Evolutionary conservation across 805 yeast genomes (phyloP), one percentile per base, ranked within the genome.

Genomic region (Candida takata): DNA sequence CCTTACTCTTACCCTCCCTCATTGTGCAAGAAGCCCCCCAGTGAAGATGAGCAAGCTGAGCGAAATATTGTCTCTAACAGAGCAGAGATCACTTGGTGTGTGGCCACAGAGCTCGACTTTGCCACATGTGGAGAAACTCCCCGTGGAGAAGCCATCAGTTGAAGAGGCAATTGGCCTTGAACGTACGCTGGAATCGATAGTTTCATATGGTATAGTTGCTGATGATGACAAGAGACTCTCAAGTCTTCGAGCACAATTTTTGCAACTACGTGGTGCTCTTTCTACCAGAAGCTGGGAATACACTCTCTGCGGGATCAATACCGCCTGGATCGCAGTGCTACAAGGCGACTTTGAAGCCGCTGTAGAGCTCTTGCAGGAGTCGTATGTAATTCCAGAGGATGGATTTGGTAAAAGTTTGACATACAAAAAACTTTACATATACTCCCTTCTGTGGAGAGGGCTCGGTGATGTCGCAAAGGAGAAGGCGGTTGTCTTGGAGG

Each of bases 401-500:
- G 25, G 31, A 3, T 37, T 37, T 30, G 24, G 15, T 2, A 28
- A 34, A 24, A 41, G 46, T 4, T 14, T 44, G 24, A 24, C 12
- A 7, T 44, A 46, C 31, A 49, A 40, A 33, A 43, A 33, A 13
- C 13, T 8, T 5, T 44, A 35, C 24, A 30, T 49, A 6, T 32
- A 41, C 11, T 26, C 45, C 5, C 16, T 36, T 3, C 24, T 45
- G 2, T 33, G 27, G 25, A 20, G 31, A 17, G 15, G 25, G 8
- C 18, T 31, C 3, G 25, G 38, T 1, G 32, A 41, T 21, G n/a
- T 32, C 5, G 9, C 15, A 1, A 31, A 25, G 20, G 35, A 31
- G 21, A 38, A 28, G 20, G 19, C 33, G 5, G 34, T 36, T 3
- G 19, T 48, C 29, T n/a, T 42, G 6, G 15, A 18, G 2, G 47